Conservation (phyloP, 2,329 filamentous ascomycete species). For the Sporothrix protearum region DNA sequence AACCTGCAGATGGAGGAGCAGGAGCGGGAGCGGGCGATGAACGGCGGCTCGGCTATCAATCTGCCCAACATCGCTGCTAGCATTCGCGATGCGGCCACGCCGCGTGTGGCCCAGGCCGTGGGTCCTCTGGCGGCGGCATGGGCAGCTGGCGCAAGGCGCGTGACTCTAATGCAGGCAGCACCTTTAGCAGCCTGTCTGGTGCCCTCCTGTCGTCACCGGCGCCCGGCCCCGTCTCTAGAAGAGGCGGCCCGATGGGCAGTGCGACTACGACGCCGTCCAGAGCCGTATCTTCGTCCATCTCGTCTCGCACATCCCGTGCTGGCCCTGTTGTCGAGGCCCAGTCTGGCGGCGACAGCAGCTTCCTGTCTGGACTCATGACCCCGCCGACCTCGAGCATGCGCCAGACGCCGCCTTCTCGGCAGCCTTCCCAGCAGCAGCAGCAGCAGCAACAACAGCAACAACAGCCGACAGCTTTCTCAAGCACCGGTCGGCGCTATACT, state of each 20-base stretch:
- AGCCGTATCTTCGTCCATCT: slow-evolving; percentile 48
- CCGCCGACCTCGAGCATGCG: slow-evolving; percentile 76
- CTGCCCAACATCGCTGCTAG: slow-evolving; percentile 67
- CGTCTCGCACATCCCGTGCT: slow-evolving; percentile 47
- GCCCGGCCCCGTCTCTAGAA: background rate
- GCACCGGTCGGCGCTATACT: slow-evolving; percentile 57
- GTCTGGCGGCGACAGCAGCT: slow-evolving; percentile 45
- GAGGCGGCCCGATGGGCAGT: slow-evolving; percentile 34
- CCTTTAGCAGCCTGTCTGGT: slow-evolving; percentile 48
- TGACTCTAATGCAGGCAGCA: slow-evolving; percentile 38
- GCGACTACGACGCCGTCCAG: slow-evolving; percentile 59
- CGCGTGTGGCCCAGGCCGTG: slow-evolving; percentile 78
- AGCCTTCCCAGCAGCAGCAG: slow-evolving; percentile 27
- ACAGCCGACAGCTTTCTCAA: slow-evolving; percentile 60
- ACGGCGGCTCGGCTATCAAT: slow-evolving; percentile 62
- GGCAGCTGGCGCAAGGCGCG: slow-evolving; percentile 79
- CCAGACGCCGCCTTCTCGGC: slow-evolving; percentile 50
- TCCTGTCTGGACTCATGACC: slow-evolving; percentile 78
- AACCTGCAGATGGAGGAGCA: slow-evolving; percentile 98
- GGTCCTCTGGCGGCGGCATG: slow-evolving; percentile 82
- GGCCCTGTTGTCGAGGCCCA: slow-evolving; percentile 39
- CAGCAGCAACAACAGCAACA: slow-evolving; percentile 24
- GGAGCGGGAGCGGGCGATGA: slow-evolving; percentile 80
- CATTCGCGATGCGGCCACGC: slow-evolving; percentile 72
- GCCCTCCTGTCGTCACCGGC: slow-evolving; percentile 42